Conservation (phyloP, 495 filamentous ascomycete genomes). For the Xylaria scruposa region DNA sequence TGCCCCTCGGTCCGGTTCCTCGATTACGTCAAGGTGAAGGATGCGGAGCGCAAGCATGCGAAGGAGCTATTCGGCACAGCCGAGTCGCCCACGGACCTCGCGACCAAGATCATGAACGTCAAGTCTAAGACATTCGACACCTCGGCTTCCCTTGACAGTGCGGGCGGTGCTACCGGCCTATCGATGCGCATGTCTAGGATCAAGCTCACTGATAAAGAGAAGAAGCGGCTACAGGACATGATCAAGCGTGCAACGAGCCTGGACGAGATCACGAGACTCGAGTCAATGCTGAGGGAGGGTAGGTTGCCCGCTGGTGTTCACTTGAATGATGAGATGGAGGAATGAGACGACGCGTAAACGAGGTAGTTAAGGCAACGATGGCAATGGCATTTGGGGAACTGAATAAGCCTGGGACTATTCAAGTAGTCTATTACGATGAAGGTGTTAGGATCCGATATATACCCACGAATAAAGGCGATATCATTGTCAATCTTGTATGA, state of each 20-base stretch:
- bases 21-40: conserved; percentile 90
- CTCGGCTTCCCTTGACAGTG: conserved; percentile 49
- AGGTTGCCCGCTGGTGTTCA: conserved; percentile 73
- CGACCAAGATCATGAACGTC: conserved; percentile 85
- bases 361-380: background rate
- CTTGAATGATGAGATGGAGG: conserved; percentile 61
- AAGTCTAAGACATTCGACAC: conserved; percentile 85
- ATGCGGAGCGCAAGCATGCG: conserved; percentile 77
- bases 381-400: background rate
- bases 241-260: conserved; percentile 85
- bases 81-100: conserved; percentile 78
- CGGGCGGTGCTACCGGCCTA: conserved; percentile 47
- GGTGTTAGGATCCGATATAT: conserved; percentile 8
- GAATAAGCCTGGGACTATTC: background rate
- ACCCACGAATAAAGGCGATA: conserved; percentile 21
- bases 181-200: conserved; percentile 70
- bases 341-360: conserved; percentile 39
- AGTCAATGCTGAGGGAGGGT: conserved; percentile 88
- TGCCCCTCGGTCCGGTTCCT: conserved; percentile 86
- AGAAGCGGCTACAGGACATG: conserved; percentile 57
- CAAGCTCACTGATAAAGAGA: conserved; percentile 54
- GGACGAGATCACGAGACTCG: conserved; percentile 80
- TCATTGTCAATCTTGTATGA: background rate
- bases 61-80: conserved; percentile 80
- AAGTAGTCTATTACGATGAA: background rate